Evolutionary conservation across 495 filamentous ascomycete species (phyloP).

Genomic region (Lasiosphaeria miniovina): DNA sequence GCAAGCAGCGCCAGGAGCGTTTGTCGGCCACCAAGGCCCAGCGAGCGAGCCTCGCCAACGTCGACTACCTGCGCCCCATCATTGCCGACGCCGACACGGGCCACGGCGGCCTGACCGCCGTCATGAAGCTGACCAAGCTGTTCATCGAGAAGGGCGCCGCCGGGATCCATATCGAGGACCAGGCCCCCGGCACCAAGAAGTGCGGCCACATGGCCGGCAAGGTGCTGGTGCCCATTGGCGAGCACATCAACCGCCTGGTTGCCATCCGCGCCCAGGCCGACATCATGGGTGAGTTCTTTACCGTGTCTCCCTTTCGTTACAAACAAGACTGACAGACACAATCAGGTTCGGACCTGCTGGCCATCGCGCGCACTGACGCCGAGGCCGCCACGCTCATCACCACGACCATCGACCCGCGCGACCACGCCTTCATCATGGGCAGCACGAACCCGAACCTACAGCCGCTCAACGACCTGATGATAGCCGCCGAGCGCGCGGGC

Average conservation of each 20-base stretch:
- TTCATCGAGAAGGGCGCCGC: constrained; percentile 97
- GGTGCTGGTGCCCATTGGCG: constrained; percentile 92
- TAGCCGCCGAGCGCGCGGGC: constrained; percentile 76
- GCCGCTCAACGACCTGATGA: constrained; percentile 87
- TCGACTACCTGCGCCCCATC: constrained; percentile 93
- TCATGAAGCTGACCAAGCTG: constrained; percentile 98
- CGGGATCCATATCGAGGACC: constrained; percentile 98
- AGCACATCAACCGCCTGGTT: constrained; percentile 97
- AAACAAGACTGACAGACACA: constrained; percentile 23
- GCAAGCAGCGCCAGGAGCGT: constrained; percentile 95
- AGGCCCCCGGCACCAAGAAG: constrained; percentile 98
- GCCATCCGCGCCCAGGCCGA: constrained; percentile 97
- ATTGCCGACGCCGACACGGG: constrained; percentile 97
- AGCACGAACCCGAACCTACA: constrained; percentile 80
- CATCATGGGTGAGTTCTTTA: constrained; percentile 74
- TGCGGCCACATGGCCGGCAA: constrained; percentile 99
- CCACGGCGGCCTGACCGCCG: constrained; percentile 92
- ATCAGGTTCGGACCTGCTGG: constrained; percentile 68
- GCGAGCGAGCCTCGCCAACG: constrained; percentile 71
- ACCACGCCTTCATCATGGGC: constrained; percentile 91
- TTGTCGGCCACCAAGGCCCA: constrained; percentile 71
- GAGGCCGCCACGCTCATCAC: constrained; percentile 97
- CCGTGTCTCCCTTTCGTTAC: background rate
- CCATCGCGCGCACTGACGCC: constrained; percentile 92
- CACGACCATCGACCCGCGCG: constrained; percentile 89